These are phyloP conservation scores for Isabelozyma heimii DNA, from an alignment of 805 yeast species.

Conservation along the genomic window DNA sequence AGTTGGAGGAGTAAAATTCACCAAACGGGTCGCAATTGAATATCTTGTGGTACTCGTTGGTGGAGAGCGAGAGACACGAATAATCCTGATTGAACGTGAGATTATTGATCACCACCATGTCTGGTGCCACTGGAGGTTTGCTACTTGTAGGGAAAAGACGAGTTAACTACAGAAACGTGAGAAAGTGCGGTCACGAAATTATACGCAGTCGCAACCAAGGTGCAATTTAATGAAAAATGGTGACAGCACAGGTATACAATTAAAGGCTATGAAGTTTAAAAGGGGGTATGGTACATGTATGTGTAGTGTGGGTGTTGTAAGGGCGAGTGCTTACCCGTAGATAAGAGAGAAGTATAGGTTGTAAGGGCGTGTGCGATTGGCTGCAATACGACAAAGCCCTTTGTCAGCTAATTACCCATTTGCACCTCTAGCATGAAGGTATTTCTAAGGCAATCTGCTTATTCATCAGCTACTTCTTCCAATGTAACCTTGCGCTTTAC, in stretches of 20 bases:
- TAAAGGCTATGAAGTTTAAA: no score
- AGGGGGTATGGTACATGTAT: no score
- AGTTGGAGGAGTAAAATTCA: conserved; percentile 31
- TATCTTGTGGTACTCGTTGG: conserved; percentile 30
- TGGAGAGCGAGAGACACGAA: conserved; percentile 36
- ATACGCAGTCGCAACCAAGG: not conserved
- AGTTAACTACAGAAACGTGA: no score
- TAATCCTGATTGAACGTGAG: conserved; percentile 42
- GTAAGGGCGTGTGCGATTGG: no score
- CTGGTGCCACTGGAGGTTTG: not conserved
- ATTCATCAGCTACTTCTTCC: conserved; percentile 22
- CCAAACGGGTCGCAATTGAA: conserved; percentile 48
- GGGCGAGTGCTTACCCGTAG: no score
- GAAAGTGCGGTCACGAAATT: not conserved
- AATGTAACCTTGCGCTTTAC: conserved; percentile 33
- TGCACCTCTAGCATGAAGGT: no score
- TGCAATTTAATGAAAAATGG: not conserved
- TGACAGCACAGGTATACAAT: not conserved
- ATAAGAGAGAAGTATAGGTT: no score
- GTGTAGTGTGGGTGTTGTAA: no score
- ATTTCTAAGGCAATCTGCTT: no score
- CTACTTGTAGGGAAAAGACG: no score
- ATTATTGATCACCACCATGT: conserved; percentile 28
- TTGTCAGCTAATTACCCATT: no score
- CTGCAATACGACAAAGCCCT: no score